Evolutionary conservation across 306 rosid genomes (phyloP).

Genomic region (Nissolia schottii): DNA sequence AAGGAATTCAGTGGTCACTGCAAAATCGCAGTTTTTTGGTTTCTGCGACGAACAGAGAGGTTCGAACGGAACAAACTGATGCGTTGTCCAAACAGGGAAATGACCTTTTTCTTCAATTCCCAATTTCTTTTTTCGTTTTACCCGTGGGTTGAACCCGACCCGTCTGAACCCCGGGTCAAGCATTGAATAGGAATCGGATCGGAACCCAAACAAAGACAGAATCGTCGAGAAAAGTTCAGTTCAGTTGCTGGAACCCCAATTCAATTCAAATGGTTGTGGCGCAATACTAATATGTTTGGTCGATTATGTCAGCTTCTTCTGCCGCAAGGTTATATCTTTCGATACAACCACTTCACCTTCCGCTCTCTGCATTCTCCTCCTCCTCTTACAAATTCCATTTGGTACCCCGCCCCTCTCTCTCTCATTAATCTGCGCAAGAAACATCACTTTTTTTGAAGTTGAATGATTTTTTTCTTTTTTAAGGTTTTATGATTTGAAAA

Average conservation of each 20-base stretch:
- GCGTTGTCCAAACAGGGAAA: too few species aligned
- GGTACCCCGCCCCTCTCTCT: conserved; percentile 14
- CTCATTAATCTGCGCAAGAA: background rate
- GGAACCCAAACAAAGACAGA: too few species aligned
- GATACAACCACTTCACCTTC: background rate
- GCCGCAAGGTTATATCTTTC: background rate
- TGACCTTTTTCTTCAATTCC: too few species aligned
- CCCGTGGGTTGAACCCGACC: too few species aligned
- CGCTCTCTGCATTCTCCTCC: background rate
- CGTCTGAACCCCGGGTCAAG: too few species aligned
- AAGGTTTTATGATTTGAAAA: too few species aligned
- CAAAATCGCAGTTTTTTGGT: background rate
- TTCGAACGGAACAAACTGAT: too few species aligned
- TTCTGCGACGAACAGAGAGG: background rate
- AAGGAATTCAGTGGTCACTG: background rate
- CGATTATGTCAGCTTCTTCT: conserved; percentile 11
- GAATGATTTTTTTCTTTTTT: too few species aligned
- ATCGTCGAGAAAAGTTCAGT: too few species aligned
- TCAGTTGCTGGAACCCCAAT: background rate
- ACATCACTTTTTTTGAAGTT: too few species aligned
- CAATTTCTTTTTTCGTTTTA: too few species aligned
- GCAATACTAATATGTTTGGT: background rate
- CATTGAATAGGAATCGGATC: too few species aligned
- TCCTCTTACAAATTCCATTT: background rate
- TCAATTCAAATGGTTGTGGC: background rate